Evolutionary conservation across 805 yeast genomes (phyloP), one percentile per base, ranked within the genome.

Genomic region (Ogataea minuta): DNA sequence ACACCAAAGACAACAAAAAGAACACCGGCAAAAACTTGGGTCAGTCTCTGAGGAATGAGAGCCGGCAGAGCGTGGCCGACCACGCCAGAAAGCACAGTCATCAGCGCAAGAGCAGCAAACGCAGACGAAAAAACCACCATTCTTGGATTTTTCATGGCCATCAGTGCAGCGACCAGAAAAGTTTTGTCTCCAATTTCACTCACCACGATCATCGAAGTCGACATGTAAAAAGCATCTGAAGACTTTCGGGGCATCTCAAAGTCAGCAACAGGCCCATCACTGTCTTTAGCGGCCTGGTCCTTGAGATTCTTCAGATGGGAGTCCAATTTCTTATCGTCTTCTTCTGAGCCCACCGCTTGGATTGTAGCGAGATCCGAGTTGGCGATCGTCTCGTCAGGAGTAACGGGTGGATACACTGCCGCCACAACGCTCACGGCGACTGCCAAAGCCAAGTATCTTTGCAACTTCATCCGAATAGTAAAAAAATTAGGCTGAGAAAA

Each of bases 131-230:
- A 91, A n/a, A 93, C 98, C 32, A 87, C 71, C 56, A 75, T 54
- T 54, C 95, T 75, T 13, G 90, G 77, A 63, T 89, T 82, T 59
- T 87, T 85, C 98, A 93, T 93, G 21, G 98, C 96, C 96, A 93
- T 90, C 49, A 93, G 71, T 2, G 97, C 98, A 24, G 99, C 97
- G 53, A 93, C 88, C 49, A 93, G 73, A 59, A 93, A 93, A 0
- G 99, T 93, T 67, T 93, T 93, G 63, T 93, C 99, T 44, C 99
- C 99, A 43, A 93, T 83, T 63, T 93, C 99, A 20, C 95, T 85
- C n/a, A 89, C 85, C 23, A 86, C 67, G 56, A 93, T 93, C 99
- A 93, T 93, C 11, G 91, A 77, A 23, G 81, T 67, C 2, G 98
- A 77, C 81, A 91, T 78, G 43, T 85, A 53, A 51, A 93, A 83